Evolutionary conservation across 192 early-diverging fungal genomes (phyloP).

Genomic region (Phlyctochytrium arcticum): DNA sequence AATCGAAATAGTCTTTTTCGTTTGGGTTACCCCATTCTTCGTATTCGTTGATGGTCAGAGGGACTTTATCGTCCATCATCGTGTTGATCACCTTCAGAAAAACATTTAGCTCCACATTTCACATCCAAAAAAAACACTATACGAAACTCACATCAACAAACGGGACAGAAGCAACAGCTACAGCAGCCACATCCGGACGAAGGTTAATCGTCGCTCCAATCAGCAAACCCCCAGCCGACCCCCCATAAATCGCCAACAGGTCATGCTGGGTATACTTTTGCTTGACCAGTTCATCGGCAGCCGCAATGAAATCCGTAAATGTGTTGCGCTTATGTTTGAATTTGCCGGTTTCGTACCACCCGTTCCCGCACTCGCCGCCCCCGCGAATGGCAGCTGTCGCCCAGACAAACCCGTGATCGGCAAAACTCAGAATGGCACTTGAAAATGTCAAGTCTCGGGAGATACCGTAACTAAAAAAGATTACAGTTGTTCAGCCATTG

Average conservation of each 20-base stretch:
- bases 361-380: constrained; percentile 36
- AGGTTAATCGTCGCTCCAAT: constrained; percentile 44
- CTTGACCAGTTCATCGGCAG: constrained; percentile 34
- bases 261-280: constrained; percentile 27
- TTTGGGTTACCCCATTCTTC: constrained; percentile 56
- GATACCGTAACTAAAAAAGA: constrained; percentile 37
- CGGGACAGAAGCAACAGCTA: constrained; percentile 43
- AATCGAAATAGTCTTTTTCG: constrained; percentile 45
- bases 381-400: constrained; percentile 41
- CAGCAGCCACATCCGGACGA: constrained; percentile 33
- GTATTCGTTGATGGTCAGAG: constrained; percentile 46
- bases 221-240: constrained; percentile 45
- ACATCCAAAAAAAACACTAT: not conserved
- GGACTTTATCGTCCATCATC: constrained; percentile 24
- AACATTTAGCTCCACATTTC: constrained; percentile 31
- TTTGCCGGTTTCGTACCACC: constrained; percentile 49
- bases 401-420: constrained; percentile 47
- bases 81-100: not conserved
- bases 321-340: constrained; percentile 50
- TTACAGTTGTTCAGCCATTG: too few relatives aligned
- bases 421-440: constrained; percentile 17
- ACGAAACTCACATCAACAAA: constrained; percentile 46
- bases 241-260: constrained; percentile 43
- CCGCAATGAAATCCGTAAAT: constrained; percentile 46
- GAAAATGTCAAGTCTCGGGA: constrained; percentile 27